A percentile compares a stretch with the other conserved stretches of the same genome.
These are phyloP conservation scores for Lyophyllum shimeji DNA, from an alignment of 768 basidiomycete genomes.

Conservation along the genomic window DNA sequence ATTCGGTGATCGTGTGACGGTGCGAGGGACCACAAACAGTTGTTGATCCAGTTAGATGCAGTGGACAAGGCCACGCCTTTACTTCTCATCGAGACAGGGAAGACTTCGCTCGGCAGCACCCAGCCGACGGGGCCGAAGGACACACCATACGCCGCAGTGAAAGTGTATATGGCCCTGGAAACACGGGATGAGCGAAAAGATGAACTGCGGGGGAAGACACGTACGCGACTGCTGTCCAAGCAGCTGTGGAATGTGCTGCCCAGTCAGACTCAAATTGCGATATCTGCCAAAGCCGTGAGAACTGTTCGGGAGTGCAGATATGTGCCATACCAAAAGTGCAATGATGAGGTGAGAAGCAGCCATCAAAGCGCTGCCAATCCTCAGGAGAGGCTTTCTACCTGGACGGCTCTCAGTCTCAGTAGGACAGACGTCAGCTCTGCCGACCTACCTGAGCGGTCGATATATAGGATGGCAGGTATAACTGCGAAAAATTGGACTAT, in stretches of 20 bases:
- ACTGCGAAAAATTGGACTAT: slow-evolving; percentile 78
- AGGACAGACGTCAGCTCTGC: background rate
- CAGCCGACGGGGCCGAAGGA: slow-evolving; percentile 82
- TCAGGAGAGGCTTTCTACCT: slow-evolving; percentile 68
- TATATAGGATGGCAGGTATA: slow-evolving; percentile 67
- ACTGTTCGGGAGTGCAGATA: background rate
- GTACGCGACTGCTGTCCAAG: slow-evolving; percentile 70
- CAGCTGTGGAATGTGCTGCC: slow-evolving; percentile 54
- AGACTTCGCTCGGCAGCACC: slow-evolving; percentile 84
- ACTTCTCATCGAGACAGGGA: slow-evolving; percentile 75
- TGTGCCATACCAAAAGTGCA: slow-evolving; percentile 52
- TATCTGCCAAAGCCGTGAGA: slow-evolving; percentile 35
- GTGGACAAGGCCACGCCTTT: slow-evolving; percentile 84
- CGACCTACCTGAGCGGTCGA: slow-evolving; percentile 60
- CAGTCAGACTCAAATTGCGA: slow-evolving; percentile 53
- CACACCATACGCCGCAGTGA: slow-evolving; percentile 76
- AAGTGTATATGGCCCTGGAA: slow-evolving; percentile 62
- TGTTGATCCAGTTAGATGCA: slow-evolving; percentile 85
- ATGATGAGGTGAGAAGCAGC: slow-evolving; percentile 62
- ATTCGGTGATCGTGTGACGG: background rate
- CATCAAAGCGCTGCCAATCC: slow-evolving; percentile 68
- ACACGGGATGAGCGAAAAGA: background rate
- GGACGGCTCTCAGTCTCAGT: background rate
- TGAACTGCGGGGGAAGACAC: slow-evolving; percentile 15
- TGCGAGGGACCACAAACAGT: slow-evolving; percentile 42